Evolutionary conservation across 192 early-diverging fungal species (phyloP).

Genomic region (Pilaira anomala): DNA sequence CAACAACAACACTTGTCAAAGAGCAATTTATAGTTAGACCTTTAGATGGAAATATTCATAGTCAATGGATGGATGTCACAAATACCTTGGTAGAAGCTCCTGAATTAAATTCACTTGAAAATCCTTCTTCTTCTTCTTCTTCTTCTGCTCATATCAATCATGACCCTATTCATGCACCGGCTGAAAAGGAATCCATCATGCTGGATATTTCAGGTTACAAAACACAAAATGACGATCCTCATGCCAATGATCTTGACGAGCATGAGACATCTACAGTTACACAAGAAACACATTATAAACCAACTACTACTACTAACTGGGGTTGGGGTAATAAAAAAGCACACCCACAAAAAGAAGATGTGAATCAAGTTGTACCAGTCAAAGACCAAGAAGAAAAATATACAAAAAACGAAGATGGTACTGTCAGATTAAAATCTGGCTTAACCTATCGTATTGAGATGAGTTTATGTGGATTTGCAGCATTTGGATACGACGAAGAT

Average conservation of each 20-base stretch:
- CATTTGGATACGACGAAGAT: constrained; percentile 40
- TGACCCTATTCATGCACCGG: constrained; percentile 29
- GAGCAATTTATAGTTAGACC: constrained; percentile 35
- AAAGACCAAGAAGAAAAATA: neutral
- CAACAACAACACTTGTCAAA: constrained; percentile 32
- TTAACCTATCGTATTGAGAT: constrained; percentile 50
- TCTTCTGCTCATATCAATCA: too few relatives aligned
- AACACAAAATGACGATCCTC: constrained; percentile 23
- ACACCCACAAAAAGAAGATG: neutral
- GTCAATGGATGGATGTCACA: constrained; percentile 27
- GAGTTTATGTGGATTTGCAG: constrained; percentile 52
- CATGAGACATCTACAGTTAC: neutral
- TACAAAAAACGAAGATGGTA: neutral
- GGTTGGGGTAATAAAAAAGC: neutral
- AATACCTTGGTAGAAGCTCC: constrained; percentile 1
- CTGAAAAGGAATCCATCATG: constrained; percentile 43
- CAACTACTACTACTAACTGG: constrained; percentile 1
- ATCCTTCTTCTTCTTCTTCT: too few relatives aligned
- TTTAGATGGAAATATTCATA: constrained; percentile 21
- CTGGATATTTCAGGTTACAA: constrained; percentile 55
- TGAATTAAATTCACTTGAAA: neutral
- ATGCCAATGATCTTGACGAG: constrained; percentile 8
- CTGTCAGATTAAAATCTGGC: constrained; percentile 33
- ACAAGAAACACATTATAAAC: neutral
- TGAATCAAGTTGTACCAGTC: neutral